Evolutionary conservation across 352 stramenopile genomes (phyloP).

Genomic region (Globisporangium solare): DNA sequence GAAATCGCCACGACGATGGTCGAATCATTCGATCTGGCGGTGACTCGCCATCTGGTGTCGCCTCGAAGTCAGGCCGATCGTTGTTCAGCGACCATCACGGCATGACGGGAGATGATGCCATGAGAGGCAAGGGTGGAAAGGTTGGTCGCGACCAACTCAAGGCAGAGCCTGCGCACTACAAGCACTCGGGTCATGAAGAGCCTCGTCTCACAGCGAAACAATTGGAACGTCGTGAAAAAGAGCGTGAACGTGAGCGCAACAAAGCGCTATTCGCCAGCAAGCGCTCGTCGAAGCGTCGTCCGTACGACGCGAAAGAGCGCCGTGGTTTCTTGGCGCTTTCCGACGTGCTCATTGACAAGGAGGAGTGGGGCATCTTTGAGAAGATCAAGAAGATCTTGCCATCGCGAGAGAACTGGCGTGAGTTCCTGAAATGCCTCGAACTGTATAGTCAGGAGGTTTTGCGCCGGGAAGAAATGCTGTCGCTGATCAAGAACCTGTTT

Average conservation of each 20-base stretch:
- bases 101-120: slow-evolving; percentile 26
- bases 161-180: slow-evolving; percentile 30
- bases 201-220: slow-evolving; percentile 45
- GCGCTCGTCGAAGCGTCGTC: slow-evolving; percentile 47
- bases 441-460: slow-evolving; percentile 98
- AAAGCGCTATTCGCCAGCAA: slow-evolving; percentile 70
- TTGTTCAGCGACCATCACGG: slow-evolving; percentile 45
- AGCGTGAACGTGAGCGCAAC: slow-evolving; percentile 74
- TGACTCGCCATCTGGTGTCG: slow-evolving; percentile 49
- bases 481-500: slow-evolving; percentile 86
- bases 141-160: slow-evolving; percentile 23
- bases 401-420: slow-evolving; percentile 92
- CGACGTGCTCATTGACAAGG: slow-evolving; percentile 79
- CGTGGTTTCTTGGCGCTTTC: slow-evolving; percentile 67
- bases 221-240: slow-evolving; percentile 68
- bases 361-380: slow-evolving; percentile 92
- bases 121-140: slow-evolving; percentile 34
- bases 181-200: slow-evolving; percentile 50
- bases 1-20: slow-evolving; percentile 34
- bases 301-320: slow-evolving; percentile 73
- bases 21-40: slow-evolving; percentile 20
- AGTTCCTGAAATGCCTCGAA: slow-evolving; percentile 99
- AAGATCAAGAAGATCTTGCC: slow-evolving; percentile 92
- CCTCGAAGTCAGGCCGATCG: slow-evolving; percentile 40
- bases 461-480: slow-evolving; percentile 84